Percentiles rank a stretch among this genome's conserved stretches.
These are phyloP conservation scores for Trichoderma pleuroti DNA, from an alignment of 2,329 filamentous ascomycete species.

Conservation along the genomic window DNA sequence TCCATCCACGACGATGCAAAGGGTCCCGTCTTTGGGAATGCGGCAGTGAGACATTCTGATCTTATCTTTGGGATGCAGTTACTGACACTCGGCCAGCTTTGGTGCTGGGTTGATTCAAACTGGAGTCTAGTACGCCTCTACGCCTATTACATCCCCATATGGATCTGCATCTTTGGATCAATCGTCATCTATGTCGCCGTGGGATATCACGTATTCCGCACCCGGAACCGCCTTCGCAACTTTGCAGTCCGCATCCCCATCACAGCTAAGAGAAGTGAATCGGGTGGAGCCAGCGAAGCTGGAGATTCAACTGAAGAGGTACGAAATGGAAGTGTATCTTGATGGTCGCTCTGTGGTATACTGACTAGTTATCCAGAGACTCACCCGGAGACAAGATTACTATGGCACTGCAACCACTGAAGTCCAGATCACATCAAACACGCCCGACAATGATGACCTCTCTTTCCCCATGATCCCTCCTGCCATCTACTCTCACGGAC, in stretches of 20 bases:
- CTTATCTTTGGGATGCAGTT: too few species aligned
- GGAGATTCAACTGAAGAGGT: constrained; percentile 37
- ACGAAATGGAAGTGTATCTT: background rate
- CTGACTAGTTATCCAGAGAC: constrained; percentile 28
- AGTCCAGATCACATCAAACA: constrained; percentile 41
- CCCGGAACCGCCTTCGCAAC: constrained; percentile 53
- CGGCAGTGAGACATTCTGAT: constrained; percentile 43
- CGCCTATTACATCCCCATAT: constrained; percentile 59
- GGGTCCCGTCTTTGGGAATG: constrained; percentile 51
- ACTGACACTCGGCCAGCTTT: constrained; percentile 40
- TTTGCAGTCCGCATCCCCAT: constrained; percentile 32
- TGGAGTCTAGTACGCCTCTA: constrained; percentile 56
- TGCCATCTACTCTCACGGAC: background rate
- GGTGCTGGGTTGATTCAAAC: constrained; percentile 56
- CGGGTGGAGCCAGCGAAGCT: constrained; percentile 28
- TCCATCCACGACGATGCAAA: constrained; percentile 45
- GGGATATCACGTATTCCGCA: constrained; percentile 57
- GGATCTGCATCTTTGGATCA: constrained; percentile 55
- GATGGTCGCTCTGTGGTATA: background rate
- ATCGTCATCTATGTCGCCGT: constrained; percentile 54
- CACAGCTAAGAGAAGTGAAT: constrained; percentile 24
- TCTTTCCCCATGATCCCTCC: constrained; percentile 22
- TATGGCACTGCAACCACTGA: constrained; percentile 50
- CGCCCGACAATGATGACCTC: constrained; percentile 20
- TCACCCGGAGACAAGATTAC: constrained; percentile 30